These are phyloP conservation scores for Fusarium globosum DNA, from an alignment of 2,329 filamentous ascomycete genomes.

Conservation along the genomic window DNA sequence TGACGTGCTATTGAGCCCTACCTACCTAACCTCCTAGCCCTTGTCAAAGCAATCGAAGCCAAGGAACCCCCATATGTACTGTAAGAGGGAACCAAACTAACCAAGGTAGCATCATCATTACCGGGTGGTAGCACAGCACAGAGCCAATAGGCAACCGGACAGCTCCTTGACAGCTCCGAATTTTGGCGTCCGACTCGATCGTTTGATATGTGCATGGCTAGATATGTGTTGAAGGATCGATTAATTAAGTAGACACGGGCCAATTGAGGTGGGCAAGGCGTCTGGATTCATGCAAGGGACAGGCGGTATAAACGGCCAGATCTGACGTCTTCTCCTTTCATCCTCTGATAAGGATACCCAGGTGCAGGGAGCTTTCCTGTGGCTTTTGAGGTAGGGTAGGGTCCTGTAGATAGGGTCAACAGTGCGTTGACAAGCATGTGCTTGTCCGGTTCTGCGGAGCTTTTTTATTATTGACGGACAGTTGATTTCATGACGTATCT, in stretches of 20 bases:
- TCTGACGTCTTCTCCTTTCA: background rate
- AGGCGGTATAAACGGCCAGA: background rate
- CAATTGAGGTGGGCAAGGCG: background rate
- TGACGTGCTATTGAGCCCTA: conserved; percentile 28
- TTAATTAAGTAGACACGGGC: no score
- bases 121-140: conserved; percentile 23
- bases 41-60: background rate
- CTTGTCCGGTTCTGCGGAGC: conserved; percentile 5
- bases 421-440: conserved; percentile 10
- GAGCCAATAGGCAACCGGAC: background rate
- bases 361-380: background rate
- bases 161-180: background rate
- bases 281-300: conserved; percentile 4
- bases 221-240: background rate
- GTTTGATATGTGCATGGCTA: background rate
- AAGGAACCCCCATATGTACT: background rate
- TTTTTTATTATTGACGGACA: background rate
- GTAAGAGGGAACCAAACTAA: background rate
- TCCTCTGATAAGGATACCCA: background rate
- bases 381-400: background rate
- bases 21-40: background rate
- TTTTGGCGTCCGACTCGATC: background rate
- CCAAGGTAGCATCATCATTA: conserved; percentile 25
- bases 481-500: conserved; percentile 19
- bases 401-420: background rate